Evolutionary conservation across 2,329 filamentous ascomycete species (phyloP), one percentile per base, ranked within the genome.

Genomic region (Geosmithia morbida): DNA sequence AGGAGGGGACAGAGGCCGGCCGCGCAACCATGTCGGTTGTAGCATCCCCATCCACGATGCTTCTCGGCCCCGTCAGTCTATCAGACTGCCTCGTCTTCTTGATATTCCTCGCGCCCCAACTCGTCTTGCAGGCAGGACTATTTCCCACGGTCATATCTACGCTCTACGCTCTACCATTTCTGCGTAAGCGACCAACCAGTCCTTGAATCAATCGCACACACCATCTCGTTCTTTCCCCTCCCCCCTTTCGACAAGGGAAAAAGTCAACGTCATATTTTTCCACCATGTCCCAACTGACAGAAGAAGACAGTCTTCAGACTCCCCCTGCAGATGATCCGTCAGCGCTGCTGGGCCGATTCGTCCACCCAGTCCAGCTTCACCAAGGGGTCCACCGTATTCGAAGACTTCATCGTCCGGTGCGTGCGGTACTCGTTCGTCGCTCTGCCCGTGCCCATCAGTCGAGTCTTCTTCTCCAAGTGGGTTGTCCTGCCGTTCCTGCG

Each of bases 351-450:
- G 43, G 57, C 55, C 42, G 50, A 54, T n/a, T 50, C 51, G 30
- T 51, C 45, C 45, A 49, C 49, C 20, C 55, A 70, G 51, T 68
- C 77, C 6, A 72, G 76, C 1, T 88, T 88, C 54, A 75, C 82
- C n/a, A 78, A 74, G 53, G 71, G 72, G 47, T 78, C 84, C n/a
- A 79, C 81, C 2, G 64, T 77, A 1, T 90, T 89, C 57, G 85
- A 90, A 60, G 84, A 89, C 57, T 61, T 87, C 42, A 83, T 88
- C 45, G 74, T 90, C 49, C 75, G 84, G 50, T 87, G 82, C 57
- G 83, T 92, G 37, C 75, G 84, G 47, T 88, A 85, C 69, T 83
- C 83, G 14, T 90, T 90, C 58, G 75, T 79, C 22, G 74, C 77
- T 51, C 77, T 90, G 52, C 81, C 83, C 2, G 72, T 83, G 8